Evolutionary conservation across 208 protist species (phyloP).

Genomic region (Trypanosoma cruzi): DNA sequence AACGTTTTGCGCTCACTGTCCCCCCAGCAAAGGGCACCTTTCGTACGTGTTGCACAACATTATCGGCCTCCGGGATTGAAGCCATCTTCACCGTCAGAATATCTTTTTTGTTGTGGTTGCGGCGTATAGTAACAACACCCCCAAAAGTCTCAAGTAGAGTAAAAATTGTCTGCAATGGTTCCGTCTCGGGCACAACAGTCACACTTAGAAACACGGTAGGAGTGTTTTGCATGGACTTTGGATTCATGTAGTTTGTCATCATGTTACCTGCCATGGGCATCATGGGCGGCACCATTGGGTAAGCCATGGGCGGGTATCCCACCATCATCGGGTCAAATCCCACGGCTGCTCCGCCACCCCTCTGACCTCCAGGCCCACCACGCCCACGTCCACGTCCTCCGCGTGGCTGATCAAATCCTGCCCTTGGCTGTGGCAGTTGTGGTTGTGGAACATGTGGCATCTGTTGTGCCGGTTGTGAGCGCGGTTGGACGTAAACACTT

Average conservation of each 20-base stretch:
- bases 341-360: constrained; percentile 16
- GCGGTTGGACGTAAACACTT: constrained; percentile 29
- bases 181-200: constrained; percentile 68
- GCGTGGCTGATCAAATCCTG: constrained; percentile 28
- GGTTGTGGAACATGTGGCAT: constrained; percentile 29
- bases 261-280: constrained; percentile 31
- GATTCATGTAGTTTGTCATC: constrained; percentile 27
- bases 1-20: constrained; percentile 84
- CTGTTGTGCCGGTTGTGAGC: constrained; percentile 7
- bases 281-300: constrained; percentile 25
- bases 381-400: constrained; percentile 29
- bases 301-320: constrained; percentile 37
- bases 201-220: constrained; percentile 82
- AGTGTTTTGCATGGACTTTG: constrained; percentile 37
- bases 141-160: constrained; percentile 86
- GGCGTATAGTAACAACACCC: constrained; percentile 82
- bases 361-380: constrained; percentile 21
- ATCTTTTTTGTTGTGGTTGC: constrained; percentile 89
- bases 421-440: constrained; percentile 32
- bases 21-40: constrained; percentile 79
- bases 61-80: constrained; percentile 75
- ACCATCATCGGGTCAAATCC: constrained; percentile 49
- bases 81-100: constrained; percentile 90
- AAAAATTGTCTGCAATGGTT: constrained; percentile 86
- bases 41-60: constrained; percentile 68